Evolutionary conservation across 2,329 filamentous ascomycete species (phyloP).

Genomic region (Colletotrichum sp.): DNA sequence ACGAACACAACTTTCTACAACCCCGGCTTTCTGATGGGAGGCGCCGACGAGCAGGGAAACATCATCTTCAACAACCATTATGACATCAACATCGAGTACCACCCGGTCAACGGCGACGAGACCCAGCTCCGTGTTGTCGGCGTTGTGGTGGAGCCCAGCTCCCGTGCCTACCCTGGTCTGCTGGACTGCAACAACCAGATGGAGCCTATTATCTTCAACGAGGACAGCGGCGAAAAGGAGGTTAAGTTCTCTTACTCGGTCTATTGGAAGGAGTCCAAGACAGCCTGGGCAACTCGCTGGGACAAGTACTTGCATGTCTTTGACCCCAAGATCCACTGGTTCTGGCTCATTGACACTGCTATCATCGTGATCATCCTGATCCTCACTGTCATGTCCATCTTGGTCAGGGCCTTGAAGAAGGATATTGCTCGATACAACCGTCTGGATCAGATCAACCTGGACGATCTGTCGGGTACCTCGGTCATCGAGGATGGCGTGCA

Average conservation of each 20-base stretch:
- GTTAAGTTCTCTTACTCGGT: slow-evolving; percentile 94
- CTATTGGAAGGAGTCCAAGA: slow-evolving; percentile 82
- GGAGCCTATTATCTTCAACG: slow-evolving; percentile 66
- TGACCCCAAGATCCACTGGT: slow-evolving; percentile 99
- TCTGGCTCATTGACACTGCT: slow-evolving; percentile 92
- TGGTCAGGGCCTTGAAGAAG: slow-evolving; percentile 87
- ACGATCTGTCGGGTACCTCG: slow-evolving; percentile 83
- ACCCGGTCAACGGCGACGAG: slow-evolving; percentile 71
- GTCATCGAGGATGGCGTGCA: slow-evolving; percentile 90
- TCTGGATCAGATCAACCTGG: slow-evolving; percentile 86
- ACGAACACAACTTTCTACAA: slow-evolving; percentile 85
- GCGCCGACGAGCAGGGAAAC: slow-evolving; percentile 58
- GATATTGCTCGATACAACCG: slow-evolving; percentile 98
- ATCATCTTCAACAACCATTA: slow-evolving; percentile 89
- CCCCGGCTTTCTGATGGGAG: slow-evolving; percentile 85
- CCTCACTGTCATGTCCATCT: slow-evolving; percentile 89
- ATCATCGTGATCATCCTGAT: slow-evolving; percentile 93
- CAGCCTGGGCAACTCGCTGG: slow-evolving; percentile 96
- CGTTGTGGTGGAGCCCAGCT: slow-evolving; percentile 84
- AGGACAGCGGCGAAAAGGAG: slow-evolving; percentile 48
- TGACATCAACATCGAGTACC: slow-evolving; percentile 92
- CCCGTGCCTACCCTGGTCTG: slow-evolving; percentile 63
- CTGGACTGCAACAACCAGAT: slow-evolving; percentile 68
- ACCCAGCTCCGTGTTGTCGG: slow-evolving; percentile 88
- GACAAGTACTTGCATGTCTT: slow-evolving; percentile 98